Conservation (phyloP, 192 early-diverging fungal species). For the Linnemannia schmuckeri region DNA sequence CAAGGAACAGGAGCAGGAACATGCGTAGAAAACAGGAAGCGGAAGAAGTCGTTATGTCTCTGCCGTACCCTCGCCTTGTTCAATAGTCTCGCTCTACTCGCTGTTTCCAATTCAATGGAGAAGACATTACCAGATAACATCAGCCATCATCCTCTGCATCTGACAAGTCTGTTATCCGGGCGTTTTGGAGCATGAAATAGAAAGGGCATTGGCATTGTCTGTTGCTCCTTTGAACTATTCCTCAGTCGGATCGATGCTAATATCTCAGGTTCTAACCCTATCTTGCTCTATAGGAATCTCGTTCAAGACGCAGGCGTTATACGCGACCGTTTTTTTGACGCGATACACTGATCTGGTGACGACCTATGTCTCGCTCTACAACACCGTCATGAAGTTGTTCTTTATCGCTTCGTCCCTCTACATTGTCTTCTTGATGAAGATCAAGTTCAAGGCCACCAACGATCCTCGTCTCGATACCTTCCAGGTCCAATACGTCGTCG, state of each 20-base stretch:
- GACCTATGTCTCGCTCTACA: constrained; percentile 87
- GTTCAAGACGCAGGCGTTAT: constrained; percentile 96
- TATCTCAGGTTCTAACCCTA: not conserved
- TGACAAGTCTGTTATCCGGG: too few species aligned
- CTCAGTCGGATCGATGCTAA: not conserved
- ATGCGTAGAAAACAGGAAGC: not conserved
- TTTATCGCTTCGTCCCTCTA: constrained; percentile 90
- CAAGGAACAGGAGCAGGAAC: not conserved
- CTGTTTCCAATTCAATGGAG: not conserved
- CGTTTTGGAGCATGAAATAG: too few species aligned
- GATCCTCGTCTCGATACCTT: constrained; percentile 94
- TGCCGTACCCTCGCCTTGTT: not conserved
- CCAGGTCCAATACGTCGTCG: constrained; percentile 89
- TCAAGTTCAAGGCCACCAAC: constrained; percentile 90
- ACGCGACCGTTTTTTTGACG: constrained; percentile 91
- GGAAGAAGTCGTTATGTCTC: not conserved
- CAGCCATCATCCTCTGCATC: too few species aligned
- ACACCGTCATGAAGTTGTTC: constrained; percentile 95
- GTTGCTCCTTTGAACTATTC: not conserved
- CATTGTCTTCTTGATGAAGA: constrained; percentile 92
- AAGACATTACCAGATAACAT: not conserved
- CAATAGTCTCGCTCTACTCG: not conserved
- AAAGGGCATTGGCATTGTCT: too few species aligned
- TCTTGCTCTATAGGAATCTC: constrained; percentile 82
- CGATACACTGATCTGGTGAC: constrained; percentile 94